Evolutionary conservation across 768 basidiomycete species (phyloP).

Genomic region (Mycena sanguinolenta): DNA sequence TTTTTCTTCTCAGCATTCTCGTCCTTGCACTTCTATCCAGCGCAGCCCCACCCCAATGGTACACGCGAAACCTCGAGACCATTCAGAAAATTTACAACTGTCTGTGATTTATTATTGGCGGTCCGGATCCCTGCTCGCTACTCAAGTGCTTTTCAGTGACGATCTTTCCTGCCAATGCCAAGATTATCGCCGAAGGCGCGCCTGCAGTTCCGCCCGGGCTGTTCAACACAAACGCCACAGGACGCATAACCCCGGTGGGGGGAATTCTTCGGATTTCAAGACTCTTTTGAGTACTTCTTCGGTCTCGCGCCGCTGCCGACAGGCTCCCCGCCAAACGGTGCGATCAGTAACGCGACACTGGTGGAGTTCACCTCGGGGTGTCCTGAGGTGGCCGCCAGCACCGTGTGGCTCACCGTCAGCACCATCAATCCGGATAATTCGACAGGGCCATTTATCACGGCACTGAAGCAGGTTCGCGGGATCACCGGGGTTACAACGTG

Average conservation of each 20-base stretch:
- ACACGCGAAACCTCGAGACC: not conserved
- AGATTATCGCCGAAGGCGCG: slow-evolving; percentile 11
- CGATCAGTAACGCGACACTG: no score
- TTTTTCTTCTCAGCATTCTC: not conserved
- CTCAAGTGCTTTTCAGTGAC: slow-evolving; percentile 2
- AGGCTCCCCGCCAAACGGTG: no score
- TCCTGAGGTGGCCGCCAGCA: no score
- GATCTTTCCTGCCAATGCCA: slow-evolving; percentile 17
- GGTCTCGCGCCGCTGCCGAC: no score
- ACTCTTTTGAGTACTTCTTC: no score
- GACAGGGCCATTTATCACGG: slow-evolving; percentile 11
- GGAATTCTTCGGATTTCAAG: no score
- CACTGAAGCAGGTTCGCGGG: slow-evolving; percentile 15
- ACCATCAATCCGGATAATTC: no score
- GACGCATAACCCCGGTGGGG: no score
- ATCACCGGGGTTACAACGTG: not conserved
- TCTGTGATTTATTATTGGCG: not conserved
- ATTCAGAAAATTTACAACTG: not conserved
- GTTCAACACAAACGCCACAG: no score
- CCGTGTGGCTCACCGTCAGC: no score
- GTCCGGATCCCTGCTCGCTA: not conserved
- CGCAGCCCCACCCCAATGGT: not conserved
- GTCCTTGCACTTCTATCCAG: not conserved
- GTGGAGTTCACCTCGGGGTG: no score
- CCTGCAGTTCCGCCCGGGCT: slow-evolving; percentile 14